Evolutionary conservation across 2,329 filamentous ascomycete genomes (phyloP), one percentile per base, ranked within the genome.

Genomic region (Aspergillus pseudoglaucus): DNA sequence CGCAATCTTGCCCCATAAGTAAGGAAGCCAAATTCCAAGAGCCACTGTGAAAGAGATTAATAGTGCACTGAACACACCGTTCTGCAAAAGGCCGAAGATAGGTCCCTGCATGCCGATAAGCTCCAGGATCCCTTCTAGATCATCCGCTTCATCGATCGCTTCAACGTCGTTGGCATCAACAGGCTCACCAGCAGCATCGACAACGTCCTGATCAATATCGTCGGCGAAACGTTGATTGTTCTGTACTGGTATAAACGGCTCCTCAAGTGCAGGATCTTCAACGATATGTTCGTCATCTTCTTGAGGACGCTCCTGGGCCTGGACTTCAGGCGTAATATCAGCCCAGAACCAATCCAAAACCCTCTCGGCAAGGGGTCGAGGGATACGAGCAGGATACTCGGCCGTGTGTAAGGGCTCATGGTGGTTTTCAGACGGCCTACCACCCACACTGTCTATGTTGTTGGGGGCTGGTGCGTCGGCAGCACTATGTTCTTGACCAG

Each of bases 101-200:
- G 93, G 93, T 0, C 93, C 93, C 61, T 94, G 88, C 87, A 98
- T 94, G 33, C 93, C 93, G 50, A 98, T 86, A 14, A 98, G 80
- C 66, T 98, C 93, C 75, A 98, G 83, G 45, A 98, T 88, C 0
- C 93, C 93, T 64, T 98, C 93, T 14, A 98, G 82, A 62, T 98
- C 93, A 68, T 98, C 93, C 8, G 87, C 87, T 56, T 96, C 87
- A 39, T 77, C 75, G 14, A 72, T 65, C n/a, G 69, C 73, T 54
- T 78, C 75, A 42, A 66, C 72, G 51, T 84, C 81, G 41, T 83
- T 81, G 10, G 73, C 61, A 58, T 95, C 88, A 32, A 91, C 85
- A 45, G 82, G 81, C 18, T 81, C 74, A 1, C 80, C 79, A 9
- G 53, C 49, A 1, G 44, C 48, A 1, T 39, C 45, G n/a, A 35